phyloP scores from a whole-genome alignment of 805 yeast genomes.

The Myxozyma kluyveri region DNA sequence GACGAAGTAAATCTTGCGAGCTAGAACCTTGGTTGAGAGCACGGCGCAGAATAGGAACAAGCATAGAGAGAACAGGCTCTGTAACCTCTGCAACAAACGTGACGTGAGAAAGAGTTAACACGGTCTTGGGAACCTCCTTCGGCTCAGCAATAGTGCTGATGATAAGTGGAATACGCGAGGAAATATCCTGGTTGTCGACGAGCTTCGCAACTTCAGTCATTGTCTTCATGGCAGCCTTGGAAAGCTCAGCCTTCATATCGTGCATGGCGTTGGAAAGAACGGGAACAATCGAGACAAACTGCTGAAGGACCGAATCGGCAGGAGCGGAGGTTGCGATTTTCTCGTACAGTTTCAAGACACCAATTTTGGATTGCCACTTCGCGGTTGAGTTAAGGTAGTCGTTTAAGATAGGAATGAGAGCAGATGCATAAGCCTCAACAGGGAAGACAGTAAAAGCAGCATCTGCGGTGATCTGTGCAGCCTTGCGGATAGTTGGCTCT shows the following conservation, averaged over 20 bases:
- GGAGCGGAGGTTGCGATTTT: conserved; percentile 75
- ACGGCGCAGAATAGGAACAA: conserved; percentile 89
- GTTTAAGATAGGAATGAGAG: conserved; percentile 60
- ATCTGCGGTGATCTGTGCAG: conserved; percentile 78
- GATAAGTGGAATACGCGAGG: conserved; percentile 78
- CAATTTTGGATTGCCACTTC: conserved; percentile 84
- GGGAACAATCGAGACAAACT: conserved; percentile 77
- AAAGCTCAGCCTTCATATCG: conserved; percentile 94
- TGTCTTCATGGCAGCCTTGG: conserved; percentile 74
- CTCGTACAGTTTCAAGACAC: conserved; percentile 59
- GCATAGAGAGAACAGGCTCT: conserved; percentile 84
- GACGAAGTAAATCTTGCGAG: conserved; percentile 94
- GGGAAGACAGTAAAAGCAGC: conserved; percentile 68
- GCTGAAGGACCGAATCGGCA: conserved; percentile 76
- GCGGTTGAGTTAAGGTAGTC: conserved; percentile 74
- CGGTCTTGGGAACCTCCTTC: conserved; percentile 79
- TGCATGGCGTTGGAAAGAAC: conserved; percentile 84
- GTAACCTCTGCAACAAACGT: conserved; percentile 98
- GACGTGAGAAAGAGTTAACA: conserved; percentile 83
- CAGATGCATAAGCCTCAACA: conserved; percentile 72
- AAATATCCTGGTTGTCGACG: conserved; percentile 87
- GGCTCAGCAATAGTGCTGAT: conserved; percentile 91
- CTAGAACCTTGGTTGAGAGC: conserved; percentile 72
- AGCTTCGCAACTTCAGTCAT: conserved; percentile 71
- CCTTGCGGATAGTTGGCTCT: conserved; percentile 78